Evolutionary conservation across 2,329 filamentous ascomycete species (phyloP).

Genomic region (Ophidiomyces ophidiicola): DNA sequence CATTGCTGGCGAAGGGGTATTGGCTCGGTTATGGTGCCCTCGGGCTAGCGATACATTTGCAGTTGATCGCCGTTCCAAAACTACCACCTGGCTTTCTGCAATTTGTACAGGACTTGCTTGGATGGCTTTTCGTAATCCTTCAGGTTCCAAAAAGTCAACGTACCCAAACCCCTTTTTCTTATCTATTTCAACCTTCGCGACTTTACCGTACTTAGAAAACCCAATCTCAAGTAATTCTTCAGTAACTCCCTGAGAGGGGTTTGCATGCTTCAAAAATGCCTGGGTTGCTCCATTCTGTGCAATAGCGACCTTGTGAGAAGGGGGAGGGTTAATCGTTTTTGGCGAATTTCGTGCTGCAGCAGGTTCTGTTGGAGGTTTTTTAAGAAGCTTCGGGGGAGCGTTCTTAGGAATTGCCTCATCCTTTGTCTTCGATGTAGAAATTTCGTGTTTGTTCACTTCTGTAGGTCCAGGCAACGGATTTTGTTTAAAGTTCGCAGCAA

Average conservation of each 20-base stretch:
- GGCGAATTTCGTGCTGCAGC: constrained; percentile 11
- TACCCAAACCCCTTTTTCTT: constrained; percentile 92
- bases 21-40: constrained; percentile 9
- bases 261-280: constrained; percentile 70
- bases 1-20: constrained; percentile 3
- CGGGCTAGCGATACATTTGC: constrained; percentile 12
- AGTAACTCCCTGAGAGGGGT: constrained; percentile 82
- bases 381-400: constrained; percentile 8
- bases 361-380: constrained; percentile 12
- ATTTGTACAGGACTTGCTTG: constrained; percentile 69
- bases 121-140: constrained; percentile 64
- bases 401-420: constrained; percentile 8
- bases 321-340: constrained; percentile 5
- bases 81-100: constrained; percentile 73
- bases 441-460: constrained; percentile 14
- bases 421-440: constrained; percentile 5
- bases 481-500: constrained; percentile 18
- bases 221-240: constrained; percentile 65
- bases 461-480: background rate
- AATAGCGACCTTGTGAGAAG: constrained; percentile 18
- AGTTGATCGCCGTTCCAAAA: constrained; percentile 51
- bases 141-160: constrained; percentile 68
- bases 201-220: constrained; percentile 59
- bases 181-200: constrained; percentile 79
- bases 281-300: constrained; percentile 22